Percentiles rank a stretch among this genome's conserved stretches.
Evolutionary conservation across 768 basidiomycete species (phyloP).

Genomic region (Boletus subparvulus): DNA sequence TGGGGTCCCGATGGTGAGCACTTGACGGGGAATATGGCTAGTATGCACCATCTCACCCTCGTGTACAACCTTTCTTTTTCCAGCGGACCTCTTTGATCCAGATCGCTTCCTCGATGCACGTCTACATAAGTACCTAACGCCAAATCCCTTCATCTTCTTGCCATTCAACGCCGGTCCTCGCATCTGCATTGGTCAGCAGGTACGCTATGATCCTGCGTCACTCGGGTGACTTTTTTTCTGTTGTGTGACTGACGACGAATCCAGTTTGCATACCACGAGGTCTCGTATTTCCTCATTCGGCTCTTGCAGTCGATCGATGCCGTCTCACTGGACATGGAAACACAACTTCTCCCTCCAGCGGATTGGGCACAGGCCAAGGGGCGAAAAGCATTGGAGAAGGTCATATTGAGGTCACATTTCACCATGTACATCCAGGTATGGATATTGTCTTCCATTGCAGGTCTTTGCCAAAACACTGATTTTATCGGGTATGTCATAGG

Average conservation of each 20-base stretch:
- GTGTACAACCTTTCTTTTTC: background rate
- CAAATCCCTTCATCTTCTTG: constrained; percentile 67
- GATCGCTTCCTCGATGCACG: constrained; percentile 64
- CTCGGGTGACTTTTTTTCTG: background rate
- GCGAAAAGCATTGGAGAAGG: constrained; percentile 41
- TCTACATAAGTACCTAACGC: constrained; percentile 48
- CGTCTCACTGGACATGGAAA: constrained; percentile 38
- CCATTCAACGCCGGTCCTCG: constrained; percentile 70
- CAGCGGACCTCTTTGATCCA: constrained; percentile 52
- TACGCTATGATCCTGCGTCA: background rate
- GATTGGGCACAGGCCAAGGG: constrained; percentile 35
- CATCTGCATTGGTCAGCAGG: constrained; percentile 57
- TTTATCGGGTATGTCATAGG: constrained; percentile 3
- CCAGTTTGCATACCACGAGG: constrained; percentile 56
- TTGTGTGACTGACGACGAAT: background rate
- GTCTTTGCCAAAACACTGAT: background rate
- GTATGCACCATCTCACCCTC: background rate
- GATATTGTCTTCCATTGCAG: background rate
- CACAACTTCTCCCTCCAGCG: constrained; percentile 34
- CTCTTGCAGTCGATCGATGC: constrained; percentile 49
- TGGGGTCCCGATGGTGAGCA: constrained; percentile 39
- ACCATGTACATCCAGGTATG: constrained; percentile 45
- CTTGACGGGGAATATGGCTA: no score
- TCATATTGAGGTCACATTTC: constrained; percentile 40
- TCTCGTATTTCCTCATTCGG: constrained; percentile 53